Evolutionary conservation across 345 rosid genomes (phyloP).

Genomic region (Trapa bicornis): DNA sequence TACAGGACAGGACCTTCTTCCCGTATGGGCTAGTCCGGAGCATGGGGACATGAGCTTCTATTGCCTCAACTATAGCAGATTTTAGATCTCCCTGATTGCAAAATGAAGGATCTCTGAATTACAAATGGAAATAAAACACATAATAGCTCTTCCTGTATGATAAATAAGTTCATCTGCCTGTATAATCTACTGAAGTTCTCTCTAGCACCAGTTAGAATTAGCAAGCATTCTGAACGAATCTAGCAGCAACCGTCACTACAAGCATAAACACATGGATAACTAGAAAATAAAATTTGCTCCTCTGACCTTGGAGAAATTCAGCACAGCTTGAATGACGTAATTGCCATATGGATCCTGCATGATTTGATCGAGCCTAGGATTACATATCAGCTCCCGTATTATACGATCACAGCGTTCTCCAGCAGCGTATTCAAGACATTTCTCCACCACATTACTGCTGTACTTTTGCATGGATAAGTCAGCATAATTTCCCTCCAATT

Average conservation of each 20-base stretch:
- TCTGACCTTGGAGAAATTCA: conserved; percentile 46
- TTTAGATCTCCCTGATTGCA: conserved; percentile 46
- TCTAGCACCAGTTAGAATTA: background rate
- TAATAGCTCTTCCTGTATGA: no score
- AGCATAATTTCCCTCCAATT: conserved; percentile 51
- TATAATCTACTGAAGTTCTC: background rate
- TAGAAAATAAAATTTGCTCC: background rate
- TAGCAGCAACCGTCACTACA: no score
- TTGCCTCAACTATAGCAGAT: conserved; percentile 46
- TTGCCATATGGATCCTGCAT: conserved; percentile 86
- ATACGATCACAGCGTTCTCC: conserved; percentile 34
- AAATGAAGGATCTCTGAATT: background rate
- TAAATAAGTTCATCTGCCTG: no score
- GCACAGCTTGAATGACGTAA: conserved; percentile 73
- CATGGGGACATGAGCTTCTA: conserved; percentile 41
- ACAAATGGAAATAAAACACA: background rate
- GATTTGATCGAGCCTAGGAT: conserved; percentile 47
- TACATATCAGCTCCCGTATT: conserved; percentile 43
- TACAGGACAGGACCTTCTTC: conserved; percentile 65
- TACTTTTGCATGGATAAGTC: conserved; percentile 74
- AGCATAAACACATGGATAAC: background rate
- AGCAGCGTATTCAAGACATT: conserved; percentile 46
- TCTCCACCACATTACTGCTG: conserved; percentile 85
- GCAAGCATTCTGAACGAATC: background rate
- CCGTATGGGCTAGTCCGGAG: conserved; percentile 73